Base-by-base conservation (phyloP, 768 basidiomycete genomes). In the Porpolomopsis calyptriformis region DNA sequence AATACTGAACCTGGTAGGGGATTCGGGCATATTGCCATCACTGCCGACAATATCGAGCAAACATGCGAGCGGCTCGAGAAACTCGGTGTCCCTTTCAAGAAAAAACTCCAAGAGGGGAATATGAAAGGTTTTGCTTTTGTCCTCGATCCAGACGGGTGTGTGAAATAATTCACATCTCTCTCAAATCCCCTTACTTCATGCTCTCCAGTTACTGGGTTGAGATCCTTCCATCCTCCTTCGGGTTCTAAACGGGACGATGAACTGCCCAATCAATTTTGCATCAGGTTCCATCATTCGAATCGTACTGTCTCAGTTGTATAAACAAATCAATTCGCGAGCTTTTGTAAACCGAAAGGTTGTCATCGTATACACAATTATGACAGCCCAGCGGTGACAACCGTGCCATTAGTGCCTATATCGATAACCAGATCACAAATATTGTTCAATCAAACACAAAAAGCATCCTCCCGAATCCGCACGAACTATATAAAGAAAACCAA, bases 11-110 rank as follows among this genome's bases (percentile, higher is more conserved):
- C 86, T 3, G 80, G 82, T 23, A 71, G 70, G 46, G 75, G 80
- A 4, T 93, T 91, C 57, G 90, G 92, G 0, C 93, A 96, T 64
- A 89, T 93, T 55, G 86, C 85, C 48, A 78, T 96, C 59, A 71
- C 80, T 4, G 87, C 91, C 26, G 82, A 84, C 52, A 73, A 96
- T 58, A 72, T 98, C 55, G 74, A 90, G 53, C 74, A 71, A 51
- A 85, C 92, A 4, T 93, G 89, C 51, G 82, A 74, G 40, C 74
- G 89, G 22, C 85, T 99, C 49, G 89, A 92, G 53, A 65, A 66
- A 45, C 72, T 88, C 9, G 80, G 80, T 1, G 91, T 94, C 19
- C 62, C 67, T 22, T 97, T 94, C 72, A 85, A 90, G 74, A 97
- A 97, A 71, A 75, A 73, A 52, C 81, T 79, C 12, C 76, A 72